A percentile compares a stretch with the other conserved stretches of the same genome.
Evolutionary conservation across 768 basidiomycete species (phyloP).

Genomic region (Crepidotus variabilis): DNA sequence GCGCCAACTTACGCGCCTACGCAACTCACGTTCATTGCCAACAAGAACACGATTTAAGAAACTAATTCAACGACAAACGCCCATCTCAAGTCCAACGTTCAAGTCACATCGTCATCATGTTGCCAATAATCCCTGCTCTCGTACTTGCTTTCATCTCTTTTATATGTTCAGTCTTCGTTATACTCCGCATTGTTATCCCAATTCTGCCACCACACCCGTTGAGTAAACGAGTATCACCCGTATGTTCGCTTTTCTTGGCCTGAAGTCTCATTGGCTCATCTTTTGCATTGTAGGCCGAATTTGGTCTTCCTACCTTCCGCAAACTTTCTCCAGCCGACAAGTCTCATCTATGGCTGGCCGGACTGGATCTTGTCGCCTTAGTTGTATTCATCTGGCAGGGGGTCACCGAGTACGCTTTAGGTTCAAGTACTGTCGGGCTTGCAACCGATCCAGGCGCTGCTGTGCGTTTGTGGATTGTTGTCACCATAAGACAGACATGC

Average conservation of each 20-base stretch:
- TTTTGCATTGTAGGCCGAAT: slow-evolving; percentile 55
- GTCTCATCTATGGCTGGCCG: slow-evolving; percentile 69
- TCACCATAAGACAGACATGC: slow-evolving; percentile 66
- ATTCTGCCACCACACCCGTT: slow-evolving; percentile 71
- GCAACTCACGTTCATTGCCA: slow-evolving; percentile 43
- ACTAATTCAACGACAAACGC: slow-evolving; percentile 14
- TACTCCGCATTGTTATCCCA: slow-evolving; percentile 73
- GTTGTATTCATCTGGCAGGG: slow-evolving; percentile 65
- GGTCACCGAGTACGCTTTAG: slow-evolving; percentile 46
- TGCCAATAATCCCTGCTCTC: slow-evolving; percentile 65
- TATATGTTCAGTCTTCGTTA: slow-evolving; percentile 67
- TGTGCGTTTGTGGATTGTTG: slow-evolving; percentile 63
- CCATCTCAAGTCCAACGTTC: slow-evolving; percentile 13
- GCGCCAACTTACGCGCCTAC: slow-evolving; percentile 39
- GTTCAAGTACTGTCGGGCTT: slow-evolving; percentile 38
- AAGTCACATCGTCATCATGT: slow-evolving; percentile 67
- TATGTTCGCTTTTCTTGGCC: slow-evolving; percentile 30
- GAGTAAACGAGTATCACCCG: slow-evolving; percentile 71
- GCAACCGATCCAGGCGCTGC: slow-evolving; percentile 50
- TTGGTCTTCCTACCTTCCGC: slow-evolving; percentile 67
- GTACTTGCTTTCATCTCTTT: slow-evolving; percentile 70
- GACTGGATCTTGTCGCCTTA: slow-evolving; percentile 61
- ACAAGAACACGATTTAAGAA: slow-evolving; percentile 20
- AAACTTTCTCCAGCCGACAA: slow-evolving; percentile 67
- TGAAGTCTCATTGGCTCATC: slow-evolving; percentile 13